Evolutionary conservation across 768 basidiomycete species (phyloP).

Genomic region (Tephrocybe rancida): DNA sequence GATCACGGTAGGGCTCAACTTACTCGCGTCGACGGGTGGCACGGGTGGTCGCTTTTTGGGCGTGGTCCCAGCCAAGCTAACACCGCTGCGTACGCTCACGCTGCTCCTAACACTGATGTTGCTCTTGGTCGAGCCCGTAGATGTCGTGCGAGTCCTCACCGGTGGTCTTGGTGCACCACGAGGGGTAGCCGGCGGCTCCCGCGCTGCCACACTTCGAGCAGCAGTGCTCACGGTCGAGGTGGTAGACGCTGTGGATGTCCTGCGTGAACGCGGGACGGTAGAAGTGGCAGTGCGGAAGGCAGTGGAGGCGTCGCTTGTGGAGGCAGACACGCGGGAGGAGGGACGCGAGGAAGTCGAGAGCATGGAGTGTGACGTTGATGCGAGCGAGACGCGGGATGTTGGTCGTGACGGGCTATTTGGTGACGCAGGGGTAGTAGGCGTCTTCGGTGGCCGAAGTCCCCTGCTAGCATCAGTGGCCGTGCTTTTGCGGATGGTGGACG

Average conservation of each 20-base stretch:
- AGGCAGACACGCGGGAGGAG: conserved; percentile 14
- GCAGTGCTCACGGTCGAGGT: conserved; percentile 20
- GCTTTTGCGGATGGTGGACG: conserved; percentile 32
- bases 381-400: conserved; percentile 19
- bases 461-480: conserved; percentile 14
- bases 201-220: conserved; percentile 6
- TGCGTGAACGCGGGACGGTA: conserved; percentile 28
- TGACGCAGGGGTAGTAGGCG: conserved; percentile 10
- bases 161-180: conserved; percentile 1
- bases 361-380: conserved; percentile 5
- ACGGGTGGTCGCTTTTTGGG: conserved; percentile 33
- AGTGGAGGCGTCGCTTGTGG: conserved; percentile 13
- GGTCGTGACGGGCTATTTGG: conserved; percentile 19
- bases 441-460: conserved; percentile 1
- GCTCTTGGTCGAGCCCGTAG: conserved; percentile 23
- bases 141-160: conserved; percentile 10
- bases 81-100: neutral
- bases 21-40: conserved; percentile 31
- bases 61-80: conserved; percentile 9
- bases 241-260: conserved; percentile 33
- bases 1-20: conserved; percentile 27
- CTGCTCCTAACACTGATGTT: conserved; percentile 6
- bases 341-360: conserved; percentile 10
- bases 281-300: conserved; percentile 48
- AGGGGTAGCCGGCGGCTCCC: conserved; percentile 1